Evolutionary conservation across 768 basidiomycete genomes (phyloP), one percentile per base, ranked within the genome.

Genomic region (Neoboletus subvelutipes): DNA sequence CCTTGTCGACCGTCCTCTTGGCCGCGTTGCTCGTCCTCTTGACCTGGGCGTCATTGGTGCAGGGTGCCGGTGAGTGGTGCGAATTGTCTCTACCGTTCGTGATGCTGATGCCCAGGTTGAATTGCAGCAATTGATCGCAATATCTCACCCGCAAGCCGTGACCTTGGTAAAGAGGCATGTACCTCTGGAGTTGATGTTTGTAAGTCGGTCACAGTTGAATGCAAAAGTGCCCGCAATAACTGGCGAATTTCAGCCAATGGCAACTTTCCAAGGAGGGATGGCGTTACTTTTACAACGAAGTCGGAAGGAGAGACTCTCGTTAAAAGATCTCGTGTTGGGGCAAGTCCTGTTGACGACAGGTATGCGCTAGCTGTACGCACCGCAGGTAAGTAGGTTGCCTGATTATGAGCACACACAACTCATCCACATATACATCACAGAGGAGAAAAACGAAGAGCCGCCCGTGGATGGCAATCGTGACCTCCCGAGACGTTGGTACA

Each of bases 401-500:
- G 7, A 20, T 17, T n/a, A 0, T 18, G 12, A 37, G 28, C 8
- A 13, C 15, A 28, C 17, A 26, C 13, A 7, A 20, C 43, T 52
- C 10, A 41, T 33, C 0, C 28, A 41, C 36, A 20, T 33, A 15
- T n/a, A 11, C 20, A 1, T 26, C n/a, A 13, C 42, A 60, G 59
- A 31, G 3, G 37, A 39, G 10, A 24, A 12, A 1, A 34, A n/a
- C 4, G 34, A 45, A 17, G 26, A 39, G 28, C 20, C 11, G 4
- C 28, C 22, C 34, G 26, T 9, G 11, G 40, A 26, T 33, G 31
- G 0, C 24, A 7, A 29, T 11, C 39, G 1, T 13, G 15, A 13
- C 18, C 39, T 22, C 40, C 15, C 34, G 4, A 47, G 7, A 31
- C 61, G 61, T 29, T 62, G 52, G 48, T 62, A 62, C 28, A 51